Percentiles rank a stretch among this genome's conserved stretches.
These are phyloP conservation scores for Phallus indusiatus DNA, from an alignment of 768 basidiomycete species.

Conservation along the genomic window DNA sequence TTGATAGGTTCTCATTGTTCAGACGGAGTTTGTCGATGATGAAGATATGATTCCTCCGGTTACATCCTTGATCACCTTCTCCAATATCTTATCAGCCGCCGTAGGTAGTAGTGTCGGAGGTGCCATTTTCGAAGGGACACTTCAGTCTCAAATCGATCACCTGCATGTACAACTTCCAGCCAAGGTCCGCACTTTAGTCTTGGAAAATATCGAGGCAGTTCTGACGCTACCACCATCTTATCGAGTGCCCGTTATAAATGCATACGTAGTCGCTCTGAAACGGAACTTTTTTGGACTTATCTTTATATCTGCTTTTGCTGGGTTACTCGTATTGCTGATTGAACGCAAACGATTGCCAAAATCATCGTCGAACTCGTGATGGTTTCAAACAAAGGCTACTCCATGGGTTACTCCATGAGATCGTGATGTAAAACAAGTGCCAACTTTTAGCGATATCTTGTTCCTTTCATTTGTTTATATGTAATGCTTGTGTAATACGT, in stretches of 20 bases:
- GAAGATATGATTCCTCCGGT: constrained; percentile 17
- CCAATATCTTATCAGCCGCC: background rate
- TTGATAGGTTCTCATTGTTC: constrained; percentile 14
- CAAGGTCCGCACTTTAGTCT: background rate
- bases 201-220: background rate
- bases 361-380: too few species aligned
- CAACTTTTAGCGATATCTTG: too few species aligned
- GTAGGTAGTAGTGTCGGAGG: background rate
- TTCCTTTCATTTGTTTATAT: too few species aligned
- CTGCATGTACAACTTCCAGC: background rate
- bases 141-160: background rate
- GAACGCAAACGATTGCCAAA: background rate
- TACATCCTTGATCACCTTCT: constrained; percentile 17
- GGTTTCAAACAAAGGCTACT: too few species aligned
- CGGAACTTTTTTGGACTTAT: background rate
- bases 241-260: background rate
- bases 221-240: background rate
- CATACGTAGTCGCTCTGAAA: background rate
- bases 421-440: too few species aligned
- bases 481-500: too few species aligned
- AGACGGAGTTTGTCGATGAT: constrained; percentile 17
- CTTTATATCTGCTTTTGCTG: background rate
- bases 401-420: too few species aligned
- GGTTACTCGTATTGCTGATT: background rate
- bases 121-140: background rate